A percentile compares a stretch with the other conserved stretches of the same genome.
Evolutionary conservation across 306 rosid species (phyloP).

Genomic region (Cajanus cajan): DNA sequence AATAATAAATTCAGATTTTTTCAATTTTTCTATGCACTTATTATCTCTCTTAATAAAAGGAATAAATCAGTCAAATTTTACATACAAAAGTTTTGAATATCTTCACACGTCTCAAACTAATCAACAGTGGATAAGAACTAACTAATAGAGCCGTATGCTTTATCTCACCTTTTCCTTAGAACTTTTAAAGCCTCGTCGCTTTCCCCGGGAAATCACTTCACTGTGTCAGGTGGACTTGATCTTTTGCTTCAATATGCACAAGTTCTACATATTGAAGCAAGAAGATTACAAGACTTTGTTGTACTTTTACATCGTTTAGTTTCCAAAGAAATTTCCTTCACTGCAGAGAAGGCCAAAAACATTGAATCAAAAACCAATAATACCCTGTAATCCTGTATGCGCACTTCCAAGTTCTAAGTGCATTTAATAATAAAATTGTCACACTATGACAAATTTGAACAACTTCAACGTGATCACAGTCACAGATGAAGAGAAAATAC

Average conservation of each 20-base stretch:
- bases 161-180: not conserved
- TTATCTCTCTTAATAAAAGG: not conserved
- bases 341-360: conserved; percentile 27
- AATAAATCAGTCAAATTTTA: not conserved
- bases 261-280: not conserved
- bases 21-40: not conserved
- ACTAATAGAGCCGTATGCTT: conserved; percentile 6
- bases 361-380: not conserved
- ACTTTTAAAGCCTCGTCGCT: conserved; percentile 10
- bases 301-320: not conserved
- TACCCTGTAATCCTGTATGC: too few species aligned
- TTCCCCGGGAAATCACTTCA: too few species aligned
- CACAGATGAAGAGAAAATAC: conserved; percentile 1
- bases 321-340: not conserved
- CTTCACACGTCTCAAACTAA: not conserved
- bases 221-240: conserved; percentile 16
- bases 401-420: too few species aligned
- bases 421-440: not conserved
- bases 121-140: conserved; percentile 26
- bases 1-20: too few species aligned
- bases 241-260: not conserved
- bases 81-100: not conserved
- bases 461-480: not conserved
- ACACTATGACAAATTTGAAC: conserved; percentile 24
- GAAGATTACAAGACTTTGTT: not conserved